Evolutionary conservation across 805 yeast genomes (phyloP).

Genomic region (Ogataea zsoltii): DNA sequence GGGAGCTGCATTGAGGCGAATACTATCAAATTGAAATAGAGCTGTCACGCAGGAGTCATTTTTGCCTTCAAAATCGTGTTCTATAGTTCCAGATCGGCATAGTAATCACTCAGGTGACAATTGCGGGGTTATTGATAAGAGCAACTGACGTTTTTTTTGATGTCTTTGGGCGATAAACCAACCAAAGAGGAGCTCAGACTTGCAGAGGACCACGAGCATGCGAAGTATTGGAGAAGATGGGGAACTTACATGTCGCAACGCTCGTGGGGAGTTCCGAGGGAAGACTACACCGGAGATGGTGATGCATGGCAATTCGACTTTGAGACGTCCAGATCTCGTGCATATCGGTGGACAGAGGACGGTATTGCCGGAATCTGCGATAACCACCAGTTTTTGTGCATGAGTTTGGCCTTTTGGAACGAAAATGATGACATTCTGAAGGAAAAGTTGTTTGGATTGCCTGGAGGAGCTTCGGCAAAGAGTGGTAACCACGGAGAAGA

Average conservation of each 20-base stretch:
- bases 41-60: too few species aligned
- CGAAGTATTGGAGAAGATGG: conserved; percentile 80
- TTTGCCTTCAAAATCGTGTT: too few species aligned
- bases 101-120: neutral
- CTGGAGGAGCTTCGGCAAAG: conserved; percentile 69
- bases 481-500: conserved; percentile 94
- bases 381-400: conserved; percentile 71
- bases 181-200: conserved; percentile 42
- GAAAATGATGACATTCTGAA: conserved; percentile 82
- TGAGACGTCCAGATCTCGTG: conserved; percentile 76
- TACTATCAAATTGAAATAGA: too few species aligned
- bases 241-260: conserved; percentile 90
- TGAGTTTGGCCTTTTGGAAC: conserved; percentile 89
- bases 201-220: conserved; percentile 38
- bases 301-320: conserved; percentile 93
- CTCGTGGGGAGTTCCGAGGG: conserved; percentile 85
- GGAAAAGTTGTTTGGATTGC: conserved; percentile 81
- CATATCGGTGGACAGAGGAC: conserved; percentile 95
- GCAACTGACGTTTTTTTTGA: conserved; percentile 2
- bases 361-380: conserved; percentile 91
- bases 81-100: too few species aligned
- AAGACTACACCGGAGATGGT: conserved; percentile 82
- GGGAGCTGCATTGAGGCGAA: neutral
- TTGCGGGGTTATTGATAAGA: neutral
- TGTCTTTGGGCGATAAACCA: conserved; percentile 23